Evolutionary conservation across 1,284 basidiomycete genomes (phyloP), one percentile per base, ranked within the genome.

Genomic region (Cerrena zonata): DNA sequence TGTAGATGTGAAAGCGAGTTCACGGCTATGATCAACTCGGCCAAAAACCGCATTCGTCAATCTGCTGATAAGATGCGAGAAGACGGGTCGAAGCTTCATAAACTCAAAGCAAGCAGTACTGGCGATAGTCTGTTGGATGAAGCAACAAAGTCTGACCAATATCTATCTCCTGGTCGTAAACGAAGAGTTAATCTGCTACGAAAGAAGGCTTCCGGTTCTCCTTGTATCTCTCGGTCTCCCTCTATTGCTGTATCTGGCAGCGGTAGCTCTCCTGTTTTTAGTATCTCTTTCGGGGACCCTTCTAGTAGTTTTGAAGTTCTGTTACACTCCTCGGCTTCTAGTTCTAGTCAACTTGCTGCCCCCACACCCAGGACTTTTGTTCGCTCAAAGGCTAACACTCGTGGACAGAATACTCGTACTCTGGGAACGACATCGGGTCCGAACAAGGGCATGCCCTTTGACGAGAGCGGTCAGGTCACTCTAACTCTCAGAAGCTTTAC

Each of bases 21-120:
- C 18, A 34, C 46, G 7, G 3, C 26, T 4, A 15, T 27, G 5
- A 26, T 46, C 12, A 46, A 46, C 13, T 15, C 15, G 5, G 15
- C n/a, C 44, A 46, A 30, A 26, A 23, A 46, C 21, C 44, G 44
- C 23, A 30, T 48, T 10, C 46, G 46, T 37, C 25, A 11, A 11
- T 48, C 46, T 11, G 36, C 34, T 19, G 23, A 22, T 22, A 48
- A 48, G 36, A 26, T 46, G 26, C 44, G 23, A n/a, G 26, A 30
- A 34, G 44, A 46, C 7, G 23, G 7, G 4, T 19, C 15, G 4
- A 15, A 27, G 7, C 23, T 46, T 4, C 44, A 27, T 13, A 27
- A 46, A 12, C 13, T 46, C 4, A 11, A 46, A 34, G 10, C n/a
- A 15, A 26, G n/a, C n/a, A n/a, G n/a, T n/a, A n/a, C n/a, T n/a